Percentiles rank a stretch among this genome's conserved stretches.
Evolutionary conservation across 1,139 yeast genomes (phyloP).

Genomic region (Geotrichum cucujoidarum): DNA sequence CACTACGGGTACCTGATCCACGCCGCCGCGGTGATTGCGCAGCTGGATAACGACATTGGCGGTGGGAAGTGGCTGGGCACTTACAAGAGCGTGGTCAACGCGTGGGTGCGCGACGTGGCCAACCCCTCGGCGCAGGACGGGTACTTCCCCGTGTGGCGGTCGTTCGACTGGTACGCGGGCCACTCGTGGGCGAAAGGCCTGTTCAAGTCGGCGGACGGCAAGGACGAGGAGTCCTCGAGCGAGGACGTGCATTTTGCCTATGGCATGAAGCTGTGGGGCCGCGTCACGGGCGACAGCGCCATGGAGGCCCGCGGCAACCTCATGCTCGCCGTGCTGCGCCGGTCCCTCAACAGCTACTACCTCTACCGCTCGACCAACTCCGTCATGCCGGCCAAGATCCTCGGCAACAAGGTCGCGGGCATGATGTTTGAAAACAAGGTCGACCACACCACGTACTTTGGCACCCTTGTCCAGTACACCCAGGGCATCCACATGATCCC

Average conservation of each 20-base stretch:
- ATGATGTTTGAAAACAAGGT: constrained; percentile 77
- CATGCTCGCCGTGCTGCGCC: constrained; percentile 60
- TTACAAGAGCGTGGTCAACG: constrained; percentile 57
- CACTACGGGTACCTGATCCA: constrained; percentile 75
- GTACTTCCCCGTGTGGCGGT: constrained; percentile 69
- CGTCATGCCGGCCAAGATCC: constrained; percentile 52
- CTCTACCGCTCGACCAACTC: constrained; percentile 52
- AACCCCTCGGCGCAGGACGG: constrained; percentile 59
- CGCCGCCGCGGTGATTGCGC: constrained; percentile 71
- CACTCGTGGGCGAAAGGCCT: constrained; percentile 86
- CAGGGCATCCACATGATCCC: constrained; percentile 97
- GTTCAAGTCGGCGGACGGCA: constrained; percentile 65
- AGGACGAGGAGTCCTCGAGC: constrained; percentile 76
- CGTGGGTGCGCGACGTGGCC: constrained; percentile 69
- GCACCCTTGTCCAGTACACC: constrained; percentile 68
- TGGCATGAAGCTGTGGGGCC: constrained; percentile 80
- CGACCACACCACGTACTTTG: constrained; percentile 89
- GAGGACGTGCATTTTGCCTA: constrained; percentile 79
- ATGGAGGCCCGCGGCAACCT: constrained; percentile 73
- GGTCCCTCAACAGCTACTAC: constrained; percentile 61
- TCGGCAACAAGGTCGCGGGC: constrained; percentile 68
- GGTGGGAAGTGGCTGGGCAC: constrained; percentile 64
- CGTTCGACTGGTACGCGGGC: constrained; percentile 77
- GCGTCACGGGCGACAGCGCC: constrained; percentile 55
- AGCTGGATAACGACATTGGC: constrained; percentile 53